Percentiles rank a stretch among this genome's conserved stretches.
These are phyloP conservation scores for Emergomyces orientalis DNA, from an alignment of 2,329 filamentous ascomycete genomes.

Conservation along the genomic window DNA sequence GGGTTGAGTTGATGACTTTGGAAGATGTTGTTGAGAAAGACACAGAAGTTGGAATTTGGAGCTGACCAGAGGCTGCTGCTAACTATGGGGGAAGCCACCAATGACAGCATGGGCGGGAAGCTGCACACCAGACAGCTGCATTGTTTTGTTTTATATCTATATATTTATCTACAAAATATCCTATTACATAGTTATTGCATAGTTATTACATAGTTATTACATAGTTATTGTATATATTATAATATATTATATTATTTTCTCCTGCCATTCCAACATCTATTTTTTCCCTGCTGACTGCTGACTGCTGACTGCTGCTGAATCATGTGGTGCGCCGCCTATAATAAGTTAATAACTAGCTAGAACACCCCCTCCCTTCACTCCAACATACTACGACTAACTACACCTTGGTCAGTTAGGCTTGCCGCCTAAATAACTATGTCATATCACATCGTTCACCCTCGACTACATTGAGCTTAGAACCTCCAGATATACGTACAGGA, in stretches of 20 bases:
- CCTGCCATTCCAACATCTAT: too few relatives aligned
- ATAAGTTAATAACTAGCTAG: too few relatives aligned
- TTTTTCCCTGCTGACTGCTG: background rate
- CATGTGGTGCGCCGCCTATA: too few relatives aligned
- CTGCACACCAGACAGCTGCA: background rate
- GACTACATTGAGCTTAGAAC: too few relatives aligned
- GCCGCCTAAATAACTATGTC: background rate
- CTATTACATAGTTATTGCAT: background rate
- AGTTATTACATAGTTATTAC: too few relatives aligned
- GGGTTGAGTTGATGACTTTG: background rate
- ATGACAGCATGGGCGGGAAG: background rate
- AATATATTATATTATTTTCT: background rate
- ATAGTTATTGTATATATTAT: background rate
- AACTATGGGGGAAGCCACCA: background rate
- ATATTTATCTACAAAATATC: background rate
- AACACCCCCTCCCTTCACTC: background rate
- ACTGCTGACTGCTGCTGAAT: too few relatives aligned
- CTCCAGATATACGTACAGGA: too few relatives aligned
- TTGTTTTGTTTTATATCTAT: background rate
- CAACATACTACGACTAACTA: background rate
- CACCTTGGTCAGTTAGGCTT: background rate
- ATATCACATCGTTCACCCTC: too few relatives aligned
- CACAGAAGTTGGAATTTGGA: background rate
- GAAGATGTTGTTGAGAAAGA: background rate
- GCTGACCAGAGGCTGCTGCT: too few relatives aligned